A percentile compares a stretch with the other conserved stretches of the same genome.
These are phyloP conservation scores for Fusarium zealandicum DNA, from an alignment of 2,329 filamentous ascomycete species.

Conservation along the genomic window DNA sequence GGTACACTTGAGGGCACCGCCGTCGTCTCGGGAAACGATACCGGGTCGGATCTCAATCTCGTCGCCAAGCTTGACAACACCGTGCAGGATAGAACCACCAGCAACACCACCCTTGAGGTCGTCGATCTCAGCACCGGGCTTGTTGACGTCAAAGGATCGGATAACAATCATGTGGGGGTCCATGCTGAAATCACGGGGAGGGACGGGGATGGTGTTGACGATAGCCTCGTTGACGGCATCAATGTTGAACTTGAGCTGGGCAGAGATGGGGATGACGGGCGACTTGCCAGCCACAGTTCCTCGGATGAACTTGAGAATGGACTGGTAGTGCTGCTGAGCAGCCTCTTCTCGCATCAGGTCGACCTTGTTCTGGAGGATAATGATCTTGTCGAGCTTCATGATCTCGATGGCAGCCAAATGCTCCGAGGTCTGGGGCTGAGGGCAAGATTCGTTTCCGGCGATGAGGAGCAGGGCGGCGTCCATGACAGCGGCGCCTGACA, in stretches of 20 bases:
- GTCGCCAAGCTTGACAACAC: slow-evolving; percentile 94
- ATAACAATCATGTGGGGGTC: slow-evolving; percentile 99
- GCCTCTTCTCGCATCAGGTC: slow-evolving; percentile 97
- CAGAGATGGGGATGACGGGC: slow-evolving; percentile 95
- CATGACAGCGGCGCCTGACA: slow-evolving; percentile 99
- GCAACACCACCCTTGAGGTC: slow-evolving; percentile 98
- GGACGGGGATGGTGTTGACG: slow-evolving; percentile 93
- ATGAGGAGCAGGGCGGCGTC: slow-evolving; percentile 96
- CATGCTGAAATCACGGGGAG: slow-evolving; percentile 85
- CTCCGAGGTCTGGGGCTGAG: slow-evolving; percentile 97
- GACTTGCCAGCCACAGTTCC: slow-evolving; percentile 95
- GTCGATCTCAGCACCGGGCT: slow-evolving; percentile 98
- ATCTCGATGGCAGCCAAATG: slow-evolving; percentile 99
- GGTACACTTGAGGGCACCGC: slow-evolving; percentile 93
- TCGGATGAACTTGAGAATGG: slow-evolving; percentile 97
- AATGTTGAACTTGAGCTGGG: slow-evolving; percentile 99
- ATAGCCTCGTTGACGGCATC: slow-evolving; percentile 97
- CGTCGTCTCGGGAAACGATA: slow-evolving; percentile 94
- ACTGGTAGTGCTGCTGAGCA: slow-evolving; percentile 92
- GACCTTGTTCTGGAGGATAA: slow-evolving; percentile 99
- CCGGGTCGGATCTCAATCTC: slow-evolving; percentile 99
- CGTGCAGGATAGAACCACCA: slow-evolving; percentile 94
- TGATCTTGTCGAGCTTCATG: slow-evolving; percentile 99
- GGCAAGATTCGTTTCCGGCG: slow-evolving; percentile 97
- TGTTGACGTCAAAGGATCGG: slow-evolving; percentile 99